phyloP scores from a whole-genome alignment of 2,329 filamentous ascomycete genomes.

The Cylindrodendrum hubeiense region DNA sequence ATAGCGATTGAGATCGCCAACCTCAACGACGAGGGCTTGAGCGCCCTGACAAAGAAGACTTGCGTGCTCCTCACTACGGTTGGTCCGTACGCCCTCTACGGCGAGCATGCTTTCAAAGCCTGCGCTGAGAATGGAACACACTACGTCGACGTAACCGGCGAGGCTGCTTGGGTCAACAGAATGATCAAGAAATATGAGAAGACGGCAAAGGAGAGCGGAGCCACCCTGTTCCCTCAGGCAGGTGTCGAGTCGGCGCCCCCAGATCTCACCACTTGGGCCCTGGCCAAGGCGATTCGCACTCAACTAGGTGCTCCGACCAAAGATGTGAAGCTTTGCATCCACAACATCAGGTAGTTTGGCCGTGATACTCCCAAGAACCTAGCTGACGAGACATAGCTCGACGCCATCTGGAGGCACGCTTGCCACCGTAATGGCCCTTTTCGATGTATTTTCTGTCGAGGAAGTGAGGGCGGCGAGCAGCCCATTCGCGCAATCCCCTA shows the following conservation, averaged over 20 bases:
- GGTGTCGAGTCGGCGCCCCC: conserved; percentile 73
- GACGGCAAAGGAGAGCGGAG: conserved; percentile 64
- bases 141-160: conserved; percentile 74
- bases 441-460: conserved; percentile 64
- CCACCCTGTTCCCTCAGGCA: conserved; percentile 71
- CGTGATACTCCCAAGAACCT: background rate
- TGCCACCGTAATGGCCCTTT: conserved; percentile 71
- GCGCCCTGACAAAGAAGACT: conserved; percentile 66
- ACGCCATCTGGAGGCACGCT: conserved; percentile 76
- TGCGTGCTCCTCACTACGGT: conserved; percentile 69
- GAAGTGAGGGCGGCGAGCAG: conserved; percentile 59
- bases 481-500: conserved; percentile 70
- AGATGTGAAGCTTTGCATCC: conserved; percentile 66
- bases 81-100: conserved; percentile 69
- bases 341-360: conserved; percentile 53
- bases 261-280: conserved; percentile 68
- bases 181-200: conserved; percentile 73
- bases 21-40: conserved; percentile 60
- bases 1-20: conserved; percentile 66
- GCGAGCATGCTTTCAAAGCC: conserved; percentile 70
- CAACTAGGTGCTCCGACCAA: conserved; percentile 62
- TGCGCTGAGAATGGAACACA: conserved; percentile 74
- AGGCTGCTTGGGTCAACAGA: conserved; percentile 66
- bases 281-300: conserved; percentile 64
- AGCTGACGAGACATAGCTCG: conserved; percentile 36